Evolutionary conservation across 306 rosid genomes (phyloP), one percentile per base, ranked within the genome.

Genomic region (Echinosophora koreensis): DNA sequence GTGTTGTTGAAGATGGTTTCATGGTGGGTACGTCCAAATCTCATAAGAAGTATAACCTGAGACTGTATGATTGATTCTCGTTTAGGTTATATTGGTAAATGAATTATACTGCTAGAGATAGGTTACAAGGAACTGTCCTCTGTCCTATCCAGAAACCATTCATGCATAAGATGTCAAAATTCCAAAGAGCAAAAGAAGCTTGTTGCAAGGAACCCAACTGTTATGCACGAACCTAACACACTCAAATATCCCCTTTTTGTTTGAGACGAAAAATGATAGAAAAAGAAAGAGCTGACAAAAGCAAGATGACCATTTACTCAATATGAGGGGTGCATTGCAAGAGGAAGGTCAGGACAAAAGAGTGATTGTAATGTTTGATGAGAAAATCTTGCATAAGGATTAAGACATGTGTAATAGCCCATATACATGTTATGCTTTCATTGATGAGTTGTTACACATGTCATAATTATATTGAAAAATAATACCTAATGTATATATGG

Each of bases 221-320:
- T 84, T 80, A 73, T 82, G 84, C 89, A 85, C 73, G 85, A 82
- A 41, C 79, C 83, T 78, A 77, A 84, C 82, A 66, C 47, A 66
- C 52, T 74, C 80, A 69, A 78, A 71, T 77, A 61, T 64, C 76
- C 78, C 69, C 65, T 32, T 74, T 78, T 69, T 76, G 75, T 71
- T 50, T n/a, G 63, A 77, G 75, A 80, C 76, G 73, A 50, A 84
- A 82, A 73, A 70, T 69, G 84, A 69, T 66, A 37, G 30, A n/a
- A 57, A 63, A 74, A 68, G 17, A 74, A 47, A 79, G 13, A 74
- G 52, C 1, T 55, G 42, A 64, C 64, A 73, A 74, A 60, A 56
- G 76, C 60, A 78, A 75, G 54, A 79, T 66, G 56, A 6, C 74
- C 83, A 77, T 67, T 73, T 70, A 58, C 76, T 66, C 37, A 66